phyloP scores from a whole-genome alignment of 148 eudicot genomes.

The Chenopodium suecicum region DNA sequence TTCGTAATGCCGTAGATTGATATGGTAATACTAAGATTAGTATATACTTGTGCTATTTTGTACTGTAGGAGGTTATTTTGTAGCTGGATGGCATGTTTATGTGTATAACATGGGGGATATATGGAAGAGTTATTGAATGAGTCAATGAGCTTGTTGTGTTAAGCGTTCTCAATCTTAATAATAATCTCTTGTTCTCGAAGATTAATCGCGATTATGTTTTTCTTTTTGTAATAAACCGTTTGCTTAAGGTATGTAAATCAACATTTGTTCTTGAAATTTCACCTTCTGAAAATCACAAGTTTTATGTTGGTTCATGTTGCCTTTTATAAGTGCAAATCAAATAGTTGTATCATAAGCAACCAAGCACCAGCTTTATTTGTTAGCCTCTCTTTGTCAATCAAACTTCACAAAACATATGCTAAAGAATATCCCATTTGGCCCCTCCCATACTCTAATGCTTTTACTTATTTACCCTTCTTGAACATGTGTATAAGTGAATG shows the following conservation, averaged over 20 bases:
- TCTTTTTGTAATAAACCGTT: too few species aligned
- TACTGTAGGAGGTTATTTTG: not conserved
- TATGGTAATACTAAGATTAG: not conserved
- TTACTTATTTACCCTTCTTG: not conserved
- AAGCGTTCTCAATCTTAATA: not conserved
- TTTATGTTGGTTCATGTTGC: not conserved
- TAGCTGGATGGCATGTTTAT: not conserved
- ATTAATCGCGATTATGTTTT: too few species aligned
- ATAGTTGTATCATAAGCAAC: not conserved
- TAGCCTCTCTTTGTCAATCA: not conserved
- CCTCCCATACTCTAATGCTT: not conserved
- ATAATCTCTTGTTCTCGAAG: not conserved
- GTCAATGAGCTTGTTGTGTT: not conserved
- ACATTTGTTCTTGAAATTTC: not conserved
- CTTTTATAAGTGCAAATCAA: not conserved
- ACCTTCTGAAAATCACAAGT: too few species aligned
- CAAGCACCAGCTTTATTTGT: not conserved
- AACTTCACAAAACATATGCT: constrained; percentile 18
- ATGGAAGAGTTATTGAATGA: not conserved
- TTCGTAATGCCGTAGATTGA: not conserved
- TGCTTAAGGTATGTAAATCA: not conserved
- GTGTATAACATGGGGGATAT: not conserved
- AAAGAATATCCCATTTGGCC: constrained; percentile 5
- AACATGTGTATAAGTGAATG: too few species aligned
- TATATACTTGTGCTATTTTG: not conserved